Evolutionary conservation across 2,329 filamentous ascomycete genomes (phyloP), one percentile per base, ranked within the genome.

Genomic region (Aspergillus sp.): DNA sequence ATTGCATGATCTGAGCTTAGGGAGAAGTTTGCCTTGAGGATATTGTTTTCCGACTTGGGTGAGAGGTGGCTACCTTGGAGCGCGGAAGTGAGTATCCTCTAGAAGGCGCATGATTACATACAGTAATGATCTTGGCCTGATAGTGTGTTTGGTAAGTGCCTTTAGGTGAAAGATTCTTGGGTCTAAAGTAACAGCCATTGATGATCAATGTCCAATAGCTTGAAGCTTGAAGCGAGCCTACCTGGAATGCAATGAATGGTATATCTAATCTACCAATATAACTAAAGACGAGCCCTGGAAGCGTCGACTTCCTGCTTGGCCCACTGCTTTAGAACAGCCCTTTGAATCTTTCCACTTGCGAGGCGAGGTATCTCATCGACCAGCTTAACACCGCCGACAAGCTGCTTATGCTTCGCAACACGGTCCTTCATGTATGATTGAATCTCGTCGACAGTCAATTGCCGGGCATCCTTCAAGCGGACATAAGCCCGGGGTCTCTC

Each of bases 351-450:
- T 10, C 82, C 82, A 54, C 77, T 80, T 13, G 78, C 76, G 42
- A 82, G 66, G 61, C 82, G 82, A 1, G 82, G 82, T 48, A 85
- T 77, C 58, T 81, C 79, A 41, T 82, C 77, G 10, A 84, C 73
- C 54, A 83, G 82, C 32, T 74, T 69, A 19, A 82, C 76, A 3
- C 80, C 79, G 2, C 79, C 80, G 2, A 71, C 73, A 1, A 82
- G 68, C 50, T 73, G 71, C 60, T 82, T 82, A 59, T 82, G 79
- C 62, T 79, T 81, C 38, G 79, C 72, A 7, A 82, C 77, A 32
- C 74, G 73, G 13, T 65, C 49, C 45, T 75, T 72, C 59, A 81
- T 74, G 66, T 70, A 76, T 7, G 60, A 61, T 43, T 62, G 51
- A 24, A 54, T 42, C 7, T 54, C 16, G 9, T n/a, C 38, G n/a